Evolutionary conservation across 768 basidiomycete genomes (phyloP).

Genomic region (Amanita rimosa): DNA sequence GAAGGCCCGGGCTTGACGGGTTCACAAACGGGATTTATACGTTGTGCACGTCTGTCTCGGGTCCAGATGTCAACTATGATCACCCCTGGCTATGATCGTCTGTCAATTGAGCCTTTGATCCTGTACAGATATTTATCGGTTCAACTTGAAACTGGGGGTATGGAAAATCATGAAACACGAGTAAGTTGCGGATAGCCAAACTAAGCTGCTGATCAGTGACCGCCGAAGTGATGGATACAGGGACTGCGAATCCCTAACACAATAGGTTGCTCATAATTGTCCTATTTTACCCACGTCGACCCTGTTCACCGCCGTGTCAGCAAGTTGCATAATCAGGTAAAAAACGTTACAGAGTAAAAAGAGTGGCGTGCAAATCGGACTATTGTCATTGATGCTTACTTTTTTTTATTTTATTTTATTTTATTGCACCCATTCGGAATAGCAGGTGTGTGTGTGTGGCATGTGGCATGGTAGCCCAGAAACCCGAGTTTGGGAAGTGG

Average conservation of each 20-base stretch:
- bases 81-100: neutral
- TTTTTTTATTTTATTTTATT: too few relatives aligned
- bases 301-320: neutral
- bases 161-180: neutral
- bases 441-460: too few relatives aligned
- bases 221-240: neutral
- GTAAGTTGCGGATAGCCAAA: neutral
- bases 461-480: neutral
- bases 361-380: neutral
- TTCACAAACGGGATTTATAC: neutral
- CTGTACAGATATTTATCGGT: neutral
- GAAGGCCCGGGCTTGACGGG: neutral
- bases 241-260: neutral
- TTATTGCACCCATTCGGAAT: neutral
- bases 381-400: too few relatives aligned
- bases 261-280: neutral
- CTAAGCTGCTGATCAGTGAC: neutral
- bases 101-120: neutral
- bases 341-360: neutral
- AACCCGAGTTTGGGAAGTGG: neutral
- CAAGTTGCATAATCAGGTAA: neutral
- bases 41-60: neutral
- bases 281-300: neutral
- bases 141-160: neutral
- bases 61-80: neutral